Evolutionary conservation across 495 filamentous ascomycete genomes (phyloP), one percentile per base, ranked within the genome.

Genomic region (Aspergillus biplanus): DNA sequence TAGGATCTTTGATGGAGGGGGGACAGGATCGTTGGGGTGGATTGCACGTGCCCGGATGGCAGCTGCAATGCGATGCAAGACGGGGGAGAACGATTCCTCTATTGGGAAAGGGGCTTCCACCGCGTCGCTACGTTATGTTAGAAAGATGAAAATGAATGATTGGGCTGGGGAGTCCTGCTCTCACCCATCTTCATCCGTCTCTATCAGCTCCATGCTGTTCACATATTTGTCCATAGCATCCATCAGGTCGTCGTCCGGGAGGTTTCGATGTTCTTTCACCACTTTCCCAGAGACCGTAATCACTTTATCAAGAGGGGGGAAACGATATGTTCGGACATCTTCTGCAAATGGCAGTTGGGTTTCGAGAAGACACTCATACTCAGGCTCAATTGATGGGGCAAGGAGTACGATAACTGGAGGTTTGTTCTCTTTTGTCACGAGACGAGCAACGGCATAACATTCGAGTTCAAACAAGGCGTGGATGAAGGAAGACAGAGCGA

Each of bases 311-410:
- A 99, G 80, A 1, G 94, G 92, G 4, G 96, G 92, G 61, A 99
- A 99, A 61, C 85, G 88, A 72, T 97, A 97, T 46, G 84, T 83
- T 55, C 96, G 86, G 32, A 97, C 80, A 72, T 99, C 96, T 76
- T 99, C 96, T 3, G 90, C 85, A 68, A 96, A 98, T 5, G 95
- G 95, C n/a, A 99, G 83, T 60, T 96, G 92, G 5, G 93, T 84
- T 73, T 99, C 96, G 63, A 96, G 85, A 13, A 99, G 82, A 67
- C 90, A 92, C 73, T 98, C 96, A 64, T 90, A 90, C 47, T 94
- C 89, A 16, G 85, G 79, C 65, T 96, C 92, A 55, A 97, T 90
- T 4, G 81, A 86, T 2, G 87, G 96, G 1, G 91, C 91, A 46
- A 99, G 86, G 9, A 97, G 78, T n/a, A 97, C 71, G 1, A 98